Evolutionary conservation across 768 basidiomycete genomes (phyloP).

Genomic region (Boletus bicolor): DNA sequence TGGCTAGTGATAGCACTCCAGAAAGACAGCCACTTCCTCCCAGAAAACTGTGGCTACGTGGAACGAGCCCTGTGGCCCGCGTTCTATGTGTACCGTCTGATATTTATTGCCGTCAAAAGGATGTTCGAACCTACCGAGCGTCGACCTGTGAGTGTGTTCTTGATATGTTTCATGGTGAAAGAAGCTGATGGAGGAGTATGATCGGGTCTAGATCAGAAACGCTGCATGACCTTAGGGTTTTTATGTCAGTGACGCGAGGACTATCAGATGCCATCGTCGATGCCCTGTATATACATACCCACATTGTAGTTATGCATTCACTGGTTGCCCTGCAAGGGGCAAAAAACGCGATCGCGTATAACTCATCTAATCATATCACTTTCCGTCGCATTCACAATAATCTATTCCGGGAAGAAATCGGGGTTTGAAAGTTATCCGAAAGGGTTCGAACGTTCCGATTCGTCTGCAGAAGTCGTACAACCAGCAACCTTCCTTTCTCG

Average conservation of each 20-base stretch:
- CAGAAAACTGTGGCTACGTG: background rate
- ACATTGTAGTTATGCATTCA: constrained; percentile 5
- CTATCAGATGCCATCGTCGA: background rate
- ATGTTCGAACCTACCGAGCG: background rate
- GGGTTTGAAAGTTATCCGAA: too few relatives aligned
- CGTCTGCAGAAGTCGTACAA: too few relatives aligned
- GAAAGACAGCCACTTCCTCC: constrained; percentile 17
- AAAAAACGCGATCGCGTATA: too few relatives aligned
- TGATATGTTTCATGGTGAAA: background rate
- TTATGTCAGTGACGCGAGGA: background rate
- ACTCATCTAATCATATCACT: too few relatives aligned
- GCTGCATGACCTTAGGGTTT: background rate
- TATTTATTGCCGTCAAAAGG: background rate
- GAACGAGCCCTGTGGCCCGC: constrained; percentile 23
- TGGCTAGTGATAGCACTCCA: constrained; percentile 60
- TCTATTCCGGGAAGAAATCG: too few relatives aligned
- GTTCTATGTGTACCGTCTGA: constrained; percentile 6
- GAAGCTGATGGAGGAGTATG: background rate
- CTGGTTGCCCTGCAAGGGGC: background rate
- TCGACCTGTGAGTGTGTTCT: constrained; percentile 6
- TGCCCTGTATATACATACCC: background rate
- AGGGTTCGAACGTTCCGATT: too few relatives aligned
- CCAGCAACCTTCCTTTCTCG: too few relatives aligned
- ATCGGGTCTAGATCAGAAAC: background rate
- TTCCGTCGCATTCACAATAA: too few relatives aligned